phyloP scores from a whole-genome alignment of 1,139 yeast genomes.

The Saccharomyces hybrid region DNA sequence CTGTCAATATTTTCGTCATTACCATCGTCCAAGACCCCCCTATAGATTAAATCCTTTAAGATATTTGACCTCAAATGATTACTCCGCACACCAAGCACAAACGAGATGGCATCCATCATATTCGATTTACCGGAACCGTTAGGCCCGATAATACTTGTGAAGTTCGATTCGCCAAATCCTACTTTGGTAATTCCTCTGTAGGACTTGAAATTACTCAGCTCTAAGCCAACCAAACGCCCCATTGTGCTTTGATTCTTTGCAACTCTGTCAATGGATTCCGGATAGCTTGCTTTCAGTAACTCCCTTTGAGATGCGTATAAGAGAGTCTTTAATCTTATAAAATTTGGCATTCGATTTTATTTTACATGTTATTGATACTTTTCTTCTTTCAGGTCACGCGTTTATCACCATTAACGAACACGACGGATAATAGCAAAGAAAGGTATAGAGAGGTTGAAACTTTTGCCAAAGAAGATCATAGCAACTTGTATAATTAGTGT shows the following conservation, averaged over 20 bases:
- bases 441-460: not conserved
- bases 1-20: constrained; percentile 17
- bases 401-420: not conserved
- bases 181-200: constrained; percentile 68
- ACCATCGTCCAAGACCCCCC: constrained; percentile 44
- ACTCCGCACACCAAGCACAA: constrained; percentile 82
- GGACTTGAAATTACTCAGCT: constrained; percentile 81
- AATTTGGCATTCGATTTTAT: not conserved
- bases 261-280: not conserved
- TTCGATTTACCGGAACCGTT: constrained; percentile 97
- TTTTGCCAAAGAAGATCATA: too few species aligned
- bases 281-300: not conserved
- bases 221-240: constrained; percentile 74
- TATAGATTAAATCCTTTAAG: constrained; percentile 68
- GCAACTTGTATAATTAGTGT: not conserved
- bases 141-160: constrained; percentile 92
- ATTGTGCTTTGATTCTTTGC: constrained; percentile 30
- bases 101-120: constrained; percentile 97
- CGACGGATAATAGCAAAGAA: not conserved
- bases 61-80: constrained; percentile 68
- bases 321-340: not conserved
- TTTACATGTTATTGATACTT: not conserved
- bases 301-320: not conserved
- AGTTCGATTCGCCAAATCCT: constrained; percentile 75
- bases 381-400: not conserved